phyloP scores from a whole-genome alignment of 2,329 filamentous ascomycete genomes.

The Harringtonia lauricola region DNA sequence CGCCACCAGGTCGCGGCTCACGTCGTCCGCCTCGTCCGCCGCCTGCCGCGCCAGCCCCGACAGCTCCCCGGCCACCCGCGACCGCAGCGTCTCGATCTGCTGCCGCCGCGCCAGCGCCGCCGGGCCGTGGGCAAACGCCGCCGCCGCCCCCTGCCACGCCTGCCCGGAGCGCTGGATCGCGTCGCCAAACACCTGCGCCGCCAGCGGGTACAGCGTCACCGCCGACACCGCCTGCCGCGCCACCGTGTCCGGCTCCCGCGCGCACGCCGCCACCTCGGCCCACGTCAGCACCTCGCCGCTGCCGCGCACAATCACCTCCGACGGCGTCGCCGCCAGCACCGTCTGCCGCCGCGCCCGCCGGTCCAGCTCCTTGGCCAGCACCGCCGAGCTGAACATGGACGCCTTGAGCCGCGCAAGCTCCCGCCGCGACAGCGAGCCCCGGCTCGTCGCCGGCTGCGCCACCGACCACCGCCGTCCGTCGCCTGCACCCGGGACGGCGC shows the following conservation, averaged over 20 bases:
- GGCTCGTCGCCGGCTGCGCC: conserved; percentile 3
- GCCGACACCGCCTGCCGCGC: conserved; percentile 24
- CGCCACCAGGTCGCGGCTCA: conserved; percentile 64
- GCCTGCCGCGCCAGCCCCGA: conserved; percentile 52
- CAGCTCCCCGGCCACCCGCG: conserved; percentile 39
- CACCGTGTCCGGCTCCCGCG: conserved; percentile 22
- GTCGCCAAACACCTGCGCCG: conserved; percentile 37
- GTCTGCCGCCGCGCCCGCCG: conserved; percentile 39
- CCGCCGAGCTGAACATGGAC: conserved; percentile 71
- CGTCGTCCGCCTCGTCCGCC: conserved; percentile 69
- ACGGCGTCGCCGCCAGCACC: neutral
- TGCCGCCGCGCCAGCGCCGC: conserved; percentile 40
- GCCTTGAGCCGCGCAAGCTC: conserved; percentile 73
- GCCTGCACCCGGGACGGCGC: conserved; percentile 16
- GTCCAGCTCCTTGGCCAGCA: conserved; percentile 76
- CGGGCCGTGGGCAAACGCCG: conserved; percentile 46
- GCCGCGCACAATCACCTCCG: neutral
- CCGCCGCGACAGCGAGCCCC: conserved; percentile 28
- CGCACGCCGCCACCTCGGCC: conserved; percentile 32
- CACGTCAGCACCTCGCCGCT: conserved; percentile 20
- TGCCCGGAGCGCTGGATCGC: conserved; percentile 37
- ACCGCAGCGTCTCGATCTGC: conserved; percentile 34
- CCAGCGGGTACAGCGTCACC: conserved; percentile 37
- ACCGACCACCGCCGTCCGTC: conserved; percentile 15
- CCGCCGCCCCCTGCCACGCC: conserved; percentile 47